Percentiles rank a stretch among this genome's conserved stretches.
These are phyloP conservation scores for Conidiobolus incongruus DNA, from an alignment of 371 early-diverging fungal genomes.

Conservation along the genomic window DNA sequence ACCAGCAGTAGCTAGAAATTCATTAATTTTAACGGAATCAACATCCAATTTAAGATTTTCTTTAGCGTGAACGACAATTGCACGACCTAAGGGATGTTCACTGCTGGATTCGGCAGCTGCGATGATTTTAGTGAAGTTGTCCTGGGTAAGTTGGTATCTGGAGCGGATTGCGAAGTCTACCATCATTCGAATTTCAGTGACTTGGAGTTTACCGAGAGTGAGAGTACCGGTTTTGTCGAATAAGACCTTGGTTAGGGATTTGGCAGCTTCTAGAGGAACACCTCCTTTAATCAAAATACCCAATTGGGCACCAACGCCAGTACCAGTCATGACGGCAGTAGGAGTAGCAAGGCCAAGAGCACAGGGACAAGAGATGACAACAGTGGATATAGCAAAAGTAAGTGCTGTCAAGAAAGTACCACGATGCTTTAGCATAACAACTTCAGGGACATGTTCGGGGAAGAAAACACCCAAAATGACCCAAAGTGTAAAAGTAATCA, in stretches of 20 bases:
- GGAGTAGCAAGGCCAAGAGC: conserved; percentile 89
- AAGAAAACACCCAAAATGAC: conserved; percentile 23
- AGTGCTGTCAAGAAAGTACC: conserved; percentile 60
- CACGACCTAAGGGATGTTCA: conserved; percentile 76
- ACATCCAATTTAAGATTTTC: conserved; percentile 12
- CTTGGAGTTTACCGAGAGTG: conserved; percentile 60
- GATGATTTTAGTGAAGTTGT: conserved; percentile 17
- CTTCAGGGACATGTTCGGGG: conserved; percentile 19
- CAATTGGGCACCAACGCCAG: conserved; percentile 80
- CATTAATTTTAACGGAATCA: conserved; percentile 15
- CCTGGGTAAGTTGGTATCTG: conserved; percentile 5
- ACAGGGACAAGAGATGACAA: conserved; percentile 94
- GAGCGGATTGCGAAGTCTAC: too few relatives aligned
- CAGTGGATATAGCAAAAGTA: conserved; percentile 77
- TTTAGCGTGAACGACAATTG: conserved; percentile 37
- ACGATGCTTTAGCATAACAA: conserved; percentile 15
- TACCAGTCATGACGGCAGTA: conserved; percentile 96
- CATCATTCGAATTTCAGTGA: conserved; percentile 32
- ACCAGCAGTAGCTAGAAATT: conserved; percentile 54
- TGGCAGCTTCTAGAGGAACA: conserved; percentile 56
- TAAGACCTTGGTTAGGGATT: conserved; percentile 55
- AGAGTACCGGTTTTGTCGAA: conserved; percentile 97
- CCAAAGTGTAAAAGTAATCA: conserved; percentile 63
- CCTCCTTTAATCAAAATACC: conserved; percentile 81
- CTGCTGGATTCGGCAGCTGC: conserved; percentile 59